A percentile compares a stretch with the other conserved stretches of the same genome.
phyloP scores from a whole-genome alignment of 805 yeast genomes.

The Kluyveromyces lactis region DNA sequence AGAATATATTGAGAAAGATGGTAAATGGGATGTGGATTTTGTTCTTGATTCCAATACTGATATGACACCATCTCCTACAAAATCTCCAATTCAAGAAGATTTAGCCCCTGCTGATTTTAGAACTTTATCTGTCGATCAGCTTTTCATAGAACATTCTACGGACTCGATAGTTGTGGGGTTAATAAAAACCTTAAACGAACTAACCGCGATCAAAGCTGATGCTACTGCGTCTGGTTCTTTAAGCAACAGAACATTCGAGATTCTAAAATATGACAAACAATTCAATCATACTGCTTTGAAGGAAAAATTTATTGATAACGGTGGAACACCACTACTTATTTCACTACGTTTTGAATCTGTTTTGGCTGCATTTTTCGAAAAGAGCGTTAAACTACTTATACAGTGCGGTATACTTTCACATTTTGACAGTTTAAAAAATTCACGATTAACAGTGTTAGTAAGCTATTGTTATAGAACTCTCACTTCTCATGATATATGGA shows the following conservation, averaged over 20 bases:
- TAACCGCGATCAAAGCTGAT: too few species aligned
- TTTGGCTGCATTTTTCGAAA: conserved; percentile 10
- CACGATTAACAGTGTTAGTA: conserved; percentile 10
- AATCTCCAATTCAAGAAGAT: conserved; percentile 4
- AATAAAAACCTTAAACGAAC: neutral
- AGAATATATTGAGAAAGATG: conserved; percentile 12
- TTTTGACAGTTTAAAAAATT: conserved; percentile 9
- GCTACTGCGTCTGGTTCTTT: conserved; percentile 1
- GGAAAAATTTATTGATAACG: conserved; percentile 15
- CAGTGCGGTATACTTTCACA: conserved; percentile 23
- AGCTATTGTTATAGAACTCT: conserved; percentile 10
- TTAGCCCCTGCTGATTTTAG: conserved; percentile 4
- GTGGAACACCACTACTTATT: conserved; percentile 19
- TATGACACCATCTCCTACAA: conserved; percentile 9
- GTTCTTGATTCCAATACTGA: conserved; percentile 13
- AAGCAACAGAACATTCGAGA: conserved; percentile 1
- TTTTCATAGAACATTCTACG: neutral
- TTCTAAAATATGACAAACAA: conserved; percentile 18
- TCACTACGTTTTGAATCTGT: conserved; percentile 8
- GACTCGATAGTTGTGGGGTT: conserved; percentile 1
- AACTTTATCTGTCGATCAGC: conserved; percentile 3
- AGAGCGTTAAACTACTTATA: conserved; percentile 11
- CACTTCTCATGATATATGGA: conserved; percentile 15
- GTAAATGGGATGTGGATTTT: conserved; percentile 25
- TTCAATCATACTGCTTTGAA: conserved; percentile 16